Conservation (phyloP, 139 green algal species). For the Chlorella sp. region DNA sequence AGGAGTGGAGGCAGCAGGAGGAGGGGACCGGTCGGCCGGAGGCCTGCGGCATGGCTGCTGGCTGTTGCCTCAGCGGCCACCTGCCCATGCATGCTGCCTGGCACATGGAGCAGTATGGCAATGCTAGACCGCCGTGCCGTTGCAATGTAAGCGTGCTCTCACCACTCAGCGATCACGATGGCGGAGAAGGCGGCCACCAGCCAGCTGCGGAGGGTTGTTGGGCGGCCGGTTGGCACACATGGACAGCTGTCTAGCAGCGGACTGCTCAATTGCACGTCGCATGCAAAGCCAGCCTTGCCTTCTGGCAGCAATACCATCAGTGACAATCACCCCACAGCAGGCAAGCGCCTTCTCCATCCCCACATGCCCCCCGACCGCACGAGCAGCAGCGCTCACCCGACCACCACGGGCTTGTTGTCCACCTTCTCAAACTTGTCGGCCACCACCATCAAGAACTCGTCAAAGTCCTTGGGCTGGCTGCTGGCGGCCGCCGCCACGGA, state of each 20-base stretch:
- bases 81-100: too few species aligned
- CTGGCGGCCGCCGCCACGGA: slow-evolving; percentile 8
- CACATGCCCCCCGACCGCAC: background rate
- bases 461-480: slow-evolving; percentile 28
- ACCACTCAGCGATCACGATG: slow-evolving; percentile 49
- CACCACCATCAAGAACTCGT: slow-evolving; percentile 31
- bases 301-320: too few species aligned
- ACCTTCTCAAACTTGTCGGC: slow-evolving; percentile 48
- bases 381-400: slow-evolving; percentile 11
- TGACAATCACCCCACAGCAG: too few species aligned
- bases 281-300: too few species aligned
- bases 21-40: background rate
- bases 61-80: too few species aligned
- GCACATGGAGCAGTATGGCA: too few species aligned
- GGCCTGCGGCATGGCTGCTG: too few species aligned
- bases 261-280: too few species aligned
- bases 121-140: too few species aligned
- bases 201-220: slow-evolving; percentile 11
- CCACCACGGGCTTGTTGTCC: slow-evolving; percentile 41
- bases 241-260: too few species aligned
- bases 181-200: slow-evolving; percentile 52
- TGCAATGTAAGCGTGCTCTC: too few species aligned
- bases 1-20: background rate
- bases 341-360: too few species aligned
- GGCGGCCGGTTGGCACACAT: background rate